A percentile compares a stretch with the other conserved stretches of the same genome.
phyloP scores from a whole-genome alignment of 1,139 yeast genomes.

The Kodamaea plutei region DNA sequence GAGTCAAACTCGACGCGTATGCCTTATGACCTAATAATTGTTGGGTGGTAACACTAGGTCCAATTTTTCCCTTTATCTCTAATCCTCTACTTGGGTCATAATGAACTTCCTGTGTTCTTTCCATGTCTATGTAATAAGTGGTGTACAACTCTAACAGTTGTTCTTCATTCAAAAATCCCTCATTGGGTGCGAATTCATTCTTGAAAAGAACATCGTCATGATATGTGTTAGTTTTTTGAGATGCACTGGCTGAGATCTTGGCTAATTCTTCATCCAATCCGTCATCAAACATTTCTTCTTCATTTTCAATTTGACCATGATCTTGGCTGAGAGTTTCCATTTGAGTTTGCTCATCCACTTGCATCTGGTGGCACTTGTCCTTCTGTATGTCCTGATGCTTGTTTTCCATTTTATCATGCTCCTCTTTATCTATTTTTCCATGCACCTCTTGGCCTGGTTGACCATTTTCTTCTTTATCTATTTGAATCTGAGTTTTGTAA shows the following conservation, averaged over 20 bases:
- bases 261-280: slow-evolving; percentile 26
- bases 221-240: too few species aligned
- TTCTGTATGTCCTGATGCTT: not conserved
- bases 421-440: too few species aligned
- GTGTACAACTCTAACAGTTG: slow-evolving; percentile 33
- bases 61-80: slow-evolving; percentile 11
- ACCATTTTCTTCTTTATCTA: too few species aligned
- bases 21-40: slow-evolving; percentile 5
- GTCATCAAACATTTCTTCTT: slow-evolving; percentile 26
- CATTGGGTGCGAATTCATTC: slow-evolving; percentile 14
- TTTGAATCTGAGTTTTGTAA: too few species aligned
- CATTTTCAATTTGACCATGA: slow-evolving; percentile 8
- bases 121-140: slow-evolving; percentile 25
- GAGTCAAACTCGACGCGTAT: slow-evolving; percentile 1
- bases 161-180: slow-evolving; percentile 28
- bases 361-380: not conserved
- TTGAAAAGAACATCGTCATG: too few species aligned
- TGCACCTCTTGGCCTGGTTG: too few species aligned
- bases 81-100: slow-evolving; percentile 21
- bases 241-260: slow-evolving; percentile 9
- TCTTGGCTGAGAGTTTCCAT: not conserved
- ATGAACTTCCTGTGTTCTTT: slow-evolving; percentile 15
- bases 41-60: slow-evolving; percentile 18
- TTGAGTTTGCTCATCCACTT: not conserved
- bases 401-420: not conserved